Evolutionary conservation across 2,329 filamentous ascomycete species (phyloP).

Genomic region (Scytalidium sp.): DNA sequence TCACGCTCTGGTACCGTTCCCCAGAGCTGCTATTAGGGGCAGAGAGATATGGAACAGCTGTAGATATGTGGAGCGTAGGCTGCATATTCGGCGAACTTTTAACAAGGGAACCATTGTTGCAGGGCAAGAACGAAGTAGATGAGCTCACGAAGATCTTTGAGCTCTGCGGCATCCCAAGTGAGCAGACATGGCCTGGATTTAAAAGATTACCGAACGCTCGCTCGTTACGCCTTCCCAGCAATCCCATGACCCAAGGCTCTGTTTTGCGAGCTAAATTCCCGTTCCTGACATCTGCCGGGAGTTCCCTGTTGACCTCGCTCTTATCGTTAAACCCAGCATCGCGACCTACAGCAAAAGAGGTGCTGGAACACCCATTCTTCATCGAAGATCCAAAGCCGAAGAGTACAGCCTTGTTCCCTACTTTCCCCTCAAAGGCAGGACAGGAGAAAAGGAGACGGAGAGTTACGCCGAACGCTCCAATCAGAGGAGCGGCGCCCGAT

Average conservation of each 20-base stretch:
- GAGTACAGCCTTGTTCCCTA: slow-evolving; percentile 89
- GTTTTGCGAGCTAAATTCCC: slow-evolving; percentile 77
- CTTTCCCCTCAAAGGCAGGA: slow-evolving; percentile 92
- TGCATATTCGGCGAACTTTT: slow-evolving; percentile 95
- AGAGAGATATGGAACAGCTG: slow-evolving; percentile 66
- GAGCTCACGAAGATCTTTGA: slow-evolving; percentile 85
- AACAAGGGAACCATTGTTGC: slow-evolving; percentile 76
- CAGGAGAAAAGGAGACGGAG: slow-evolving; percentile 75
- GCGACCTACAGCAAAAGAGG: slow-evolving; percentile 68
- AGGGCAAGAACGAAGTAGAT: slow-evolving; percentile 90
- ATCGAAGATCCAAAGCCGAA: slow-evolving; percentile 86
- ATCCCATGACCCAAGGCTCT: slow-evolving; percentile 37
- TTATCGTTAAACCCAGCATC: slow-evolving; percentile 71
- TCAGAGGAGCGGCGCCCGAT: slow-evolving; percentile 61
- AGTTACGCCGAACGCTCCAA: slow-evolving; percentile 80
- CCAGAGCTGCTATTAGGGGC: slow-evolving; percentile 87
- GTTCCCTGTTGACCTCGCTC: slow-evolving; percentile 64
- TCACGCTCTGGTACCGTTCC: slow-evolving; percentile 94
- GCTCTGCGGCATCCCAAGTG: slow-evolving; percentile 81
- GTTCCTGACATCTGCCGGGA: slow-evolving; percentile 73
- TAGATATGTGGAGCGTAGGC: slow-evolving; percentile 96
- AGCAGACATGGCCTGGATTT: slow-evolving; percentile 83
- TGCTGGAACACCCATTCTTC: slow-evolving; percentile 83
- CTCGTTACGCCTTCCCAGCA: slow-evolving; percentile 65
- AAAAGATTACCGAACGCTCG: slow-evolving; percentile 83